These are phyloP conservation scores for Pleurotus salmoneostramineus DNA, from an alignment of 768 basidiomycete genomes.

Conservation along the genomic window DNA sequence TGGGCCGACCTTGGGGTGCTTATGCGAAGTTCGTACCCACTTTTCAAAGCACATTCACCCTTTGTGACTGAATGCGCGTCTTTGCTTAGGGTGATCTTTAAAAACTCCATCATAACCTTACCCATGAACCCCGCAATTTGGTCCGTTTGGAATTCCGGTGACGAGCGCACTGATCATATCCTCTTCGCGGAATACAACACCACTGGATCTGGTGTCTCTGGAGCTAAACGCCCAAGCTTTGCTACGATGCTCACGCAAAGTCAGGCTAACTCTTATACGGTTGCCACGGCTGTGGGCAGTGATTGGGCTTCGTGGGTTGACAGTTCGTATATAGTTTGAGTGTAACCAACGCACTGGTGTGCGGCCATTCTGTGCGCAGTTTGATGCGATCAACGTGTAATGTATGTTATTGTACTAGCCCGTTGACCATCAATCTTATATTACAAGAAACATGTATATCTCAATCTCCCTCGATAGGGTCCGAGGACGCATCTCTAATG, in stretches of 20 bases:
- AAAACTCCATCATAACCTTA: constrained; percentile 37
- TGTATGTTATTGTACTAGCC: no score
- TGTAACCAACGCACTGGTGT: no score
- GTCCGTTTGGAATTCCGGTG: constrained; percentile 39
- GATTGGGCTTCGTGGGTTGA: constrained; percentile 46
- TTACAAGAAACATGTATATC: no score
- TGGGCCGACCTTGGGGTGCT: constrained; percentile 48
- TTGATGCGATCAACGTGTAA: neutral
- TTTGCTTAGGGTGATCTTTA: constrained; percentile 39
- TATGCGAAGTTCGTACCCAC: constrained; percentile 34
- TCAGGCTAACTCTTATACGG: constrained; percentile 33
- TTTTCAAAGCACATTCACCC: neutral
- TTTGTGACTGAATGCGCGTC: neutral
- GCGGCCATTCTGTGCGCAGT: neutral
- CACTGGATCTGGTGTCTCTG: constrained; percentile 33
- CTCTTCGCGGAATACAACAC: constrained; percentile 44
- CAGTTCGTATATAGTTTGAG: constrained; percentile 29
- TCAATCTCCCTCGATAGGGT: no score
- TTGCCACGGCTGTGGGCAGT: constrained; percentile 42
- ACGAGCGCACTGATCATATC: constrained; percentile 36
- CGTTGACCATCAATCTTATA: no score
- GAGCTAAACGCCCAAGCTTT: constrained; percentile 34
- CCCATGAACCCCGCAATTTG: constrained; percentile 39
- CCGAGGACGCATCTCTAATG: no score
- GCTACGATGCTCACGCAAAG: constrained; percentile 30